Percentiles rank a stretch among this genome's conserved stretches.
These are phyloP conservation scores for Sporobolomyces pararoseus DNA, from an alignment of 768 basidiomycete genomes.

Conservation along the genomic window DNA sequence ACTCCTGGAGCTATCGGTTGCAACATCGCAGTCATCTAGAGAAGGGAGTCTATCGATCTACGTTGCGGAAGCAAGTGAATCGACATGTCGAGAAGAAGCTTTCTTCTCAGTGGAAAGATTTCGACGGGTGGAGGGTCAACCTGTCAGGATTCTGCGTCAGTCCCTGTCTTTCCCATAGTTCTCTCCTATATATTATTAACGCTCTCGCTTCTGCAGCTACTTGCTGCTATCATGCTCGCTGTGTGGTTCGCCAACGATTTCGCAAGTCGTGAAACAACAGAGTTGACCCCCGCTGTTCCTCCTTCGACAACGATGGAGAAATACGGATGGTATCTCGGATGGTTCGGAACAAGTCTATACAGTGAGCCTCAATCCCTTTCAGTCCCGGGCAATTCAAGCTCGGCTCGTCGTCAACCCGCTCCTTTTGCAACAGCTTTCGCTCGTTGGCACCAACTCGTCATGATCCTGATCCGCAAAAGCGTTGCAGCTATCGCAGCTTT, in stretches of 20 bases:
- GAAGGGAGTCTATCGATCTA: too few relatives aligned
- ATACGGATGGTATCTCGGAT: background rate
- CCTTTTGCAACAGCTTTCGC: background rate
- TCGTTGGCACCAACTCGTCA: background rate
- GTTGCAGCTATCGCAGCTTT: background rate
- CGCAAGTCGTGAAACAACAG: background rate
- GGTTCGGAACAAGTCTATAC: background rate
- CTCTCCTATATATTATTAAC: background rate
- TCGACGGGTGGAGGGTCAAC: constrained; percentile 7
- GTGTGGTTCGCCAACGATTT: constrained; percentile 10
- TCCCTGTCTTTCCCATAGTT: background rate
- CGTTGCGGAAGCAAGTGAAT: too few relatives aligned
- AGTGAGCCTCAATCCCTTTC: background rate
- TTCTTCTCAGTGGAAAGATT: background rate
- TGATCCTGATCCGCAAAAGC: background rate
- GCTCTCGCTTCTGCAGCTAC: background rate
- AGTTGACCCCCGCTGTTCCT: background rate
- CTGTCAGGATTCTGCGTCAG: background rate
- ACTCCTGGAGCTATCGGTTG: too few relatives aligned
- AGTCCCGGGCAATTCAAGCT: background rate
- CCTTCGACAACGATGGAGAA: background rate
- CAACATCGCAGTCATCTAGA: too few relatives aligned
- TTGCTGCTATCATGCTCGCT: background rate
- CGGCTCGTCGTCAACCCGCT: background rate
- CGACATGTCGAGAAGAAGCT: constrained; percentile 10